phyloP scores from a whole-genome alignment of 768 basidiomycete genomes.

The Kwoniella pini region DNA sequence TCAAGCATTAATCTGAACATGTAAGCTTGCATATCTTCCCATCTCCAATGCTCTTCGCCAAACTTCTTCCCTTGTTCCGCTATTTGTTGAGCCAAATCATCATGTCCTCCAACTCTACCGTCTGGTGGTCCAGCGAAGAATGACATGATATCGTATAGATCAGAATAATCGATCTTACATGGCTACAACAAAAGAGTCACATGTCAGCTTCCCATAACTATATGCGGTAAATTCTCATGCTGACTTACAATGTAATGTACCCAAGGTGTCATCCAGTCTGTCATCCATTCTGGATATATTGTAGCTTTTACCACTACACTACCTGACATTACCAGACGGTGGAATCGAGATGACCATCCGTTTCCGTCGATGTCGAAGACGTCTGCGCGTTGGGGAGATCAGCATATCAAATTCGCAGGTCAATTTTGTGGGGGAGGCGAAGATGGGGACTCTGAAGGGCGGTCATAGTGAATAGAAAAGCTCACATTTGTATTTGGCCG shows the following conservation, averaged over 20 bases:
- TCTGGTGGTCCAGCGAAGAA: constrained; percentile 54
- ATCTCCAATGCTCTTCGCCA: constrained; percentile 51
- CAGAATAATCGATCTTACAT: constrained; percentile 51
- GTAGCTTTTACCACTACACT: constrained; percentile 54
- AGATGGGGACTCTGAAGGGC: too few species aligned
- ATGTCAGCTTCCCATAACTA: not conserved
- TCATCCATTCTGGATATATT: constrained; percentile 54
- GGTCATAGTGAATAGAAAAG: not conserved
- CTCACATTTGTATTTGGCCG: constrained; percentile 53
- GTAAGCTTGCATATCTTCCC: constrained; percentile 55
- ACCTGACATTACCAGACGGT: constrained; percentile 49
- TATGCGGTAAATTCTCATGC: not conserved
- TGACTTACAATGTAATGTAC: constrained; percentile 55
- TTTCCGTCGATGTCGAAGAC: constrained; percentile 53
- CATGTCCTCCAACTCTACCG: constrained; percentile 35
- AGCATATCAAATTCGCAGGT: too few species aligned
- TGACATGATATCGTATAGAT: constrained; percentile 51
- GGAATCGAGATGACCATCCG: constrained; percentile 55
- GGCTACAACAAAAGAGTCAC: constrained; percentile 34
- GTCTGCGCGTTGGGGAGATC: constrained; percentile 25
- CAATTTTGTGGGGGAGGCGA: too few species aligned
- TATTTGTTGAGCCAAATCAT: constrained; percentile 48
- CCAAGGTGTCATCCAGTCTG: constrained; percentile 55
- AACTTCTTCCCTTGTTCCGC: constrained; percentile 47
- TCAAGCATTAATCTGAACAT: constrained; percentile 53